Conservation (phyloP, 305 asterid species). For the Solanum chacoense region DNA sequence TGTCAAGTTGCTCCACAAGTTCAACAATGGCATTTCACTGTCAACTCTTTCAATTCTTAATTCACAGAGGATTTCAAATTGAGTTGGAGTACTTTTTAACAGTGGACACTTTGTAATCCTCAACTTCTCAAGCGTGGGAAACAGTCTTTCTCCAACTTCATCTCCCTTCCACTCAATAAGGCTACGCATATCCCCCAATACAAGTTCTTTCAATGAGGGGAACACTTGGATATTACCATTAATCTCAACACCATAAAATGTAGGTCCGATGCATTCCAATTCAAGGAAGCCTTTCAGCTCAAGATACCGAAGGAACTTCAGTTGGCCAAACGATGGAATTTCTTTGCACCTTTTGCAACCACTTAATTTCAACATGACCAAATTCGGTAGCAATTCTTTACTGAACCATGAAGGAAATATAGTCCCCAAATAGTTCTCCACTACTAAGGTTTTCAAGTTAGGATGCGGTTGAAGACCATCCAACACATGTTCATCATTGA, state of each 20-base stretch:
- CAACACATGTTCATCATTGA: conserved; percentile 8
- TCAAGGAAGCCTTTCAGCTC: background rate
- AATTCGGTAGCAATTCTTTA: background rate
- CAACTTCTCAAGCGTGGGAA: conserved; percentile 17
- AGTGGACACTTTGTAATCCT: background rate
- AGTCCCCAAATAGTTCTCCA: conserved; percentile 6
- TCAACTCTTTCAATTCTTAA: no score
- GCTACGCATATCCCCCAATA: background rate
- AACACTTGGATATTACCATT: background rate
- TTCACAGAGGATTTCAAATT: background rate
- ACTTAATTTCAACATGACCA: background rate
- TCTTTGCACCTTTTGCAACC: conserved; percentile 8
- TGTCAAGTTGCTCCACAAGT: no score
- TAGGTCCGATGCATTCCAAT: conserved; percentile 9
- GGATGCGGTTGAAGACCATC: conserved; percentile 30
- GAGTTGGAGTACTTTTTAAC: conserved; percentile 12
- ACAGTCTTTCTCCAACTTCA: background rate
- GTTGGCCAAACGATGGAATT: conserved; percentile 28
- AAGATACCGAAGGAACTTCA: conserved; percentile 16
- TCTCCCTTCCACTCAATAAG: conserved; percentile 21
- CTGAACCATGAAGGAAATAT: conserved; percentile 18
- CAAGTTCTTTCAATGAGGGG: conserved; percentile 9
- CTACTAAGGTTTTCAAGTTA: background rate
- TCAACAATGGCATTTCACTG: no score
- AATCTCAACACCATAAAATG: conserved; percentile 10